A percentile compares a stretch with the other conserved stretches of the same genome.
phyloP scores from a whole-genome alignment of 2,329 filamentous ascomycete genomes.

The Akanthomyces muscarius region DNA sequence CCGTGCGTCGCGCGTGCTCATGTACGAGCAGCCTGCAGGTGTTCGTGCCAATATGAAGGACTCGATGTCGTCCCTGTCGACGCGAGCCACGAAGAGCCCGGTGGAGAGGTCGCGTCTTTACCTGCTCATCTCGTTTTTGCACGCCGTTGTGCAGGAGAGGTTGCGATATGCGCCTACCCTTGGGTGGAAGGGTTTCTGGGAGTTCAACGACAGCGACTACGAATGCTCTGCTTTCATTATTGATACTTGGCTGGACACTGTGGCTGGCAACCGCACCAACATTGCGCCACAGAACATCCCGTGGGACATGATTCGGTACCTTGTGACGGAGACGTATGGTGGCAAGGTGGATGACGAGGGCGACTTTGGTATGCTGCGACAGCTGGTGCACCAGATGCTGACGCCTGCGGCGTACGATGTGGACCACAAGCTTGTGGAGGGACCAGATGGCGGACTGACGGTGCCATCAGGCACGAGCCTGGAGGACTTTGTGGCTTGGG shows the following conservation, averaged over 20 bases:
- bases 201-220: constrained; percentile 99
- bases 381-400: constrained; percentile 72
- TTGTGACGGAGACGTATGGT: constrained; percentile 92
- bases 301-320: constrained; percentile 90
- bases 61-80: constrained; percentile 77
- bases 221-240: constrained; percentile 96
- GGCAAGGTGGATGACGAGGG: constrained; percentile 92
- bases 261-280: constrained; percentile 82
- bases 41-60: constrained; percentile 99
- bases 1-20: constrained; percentile 86
- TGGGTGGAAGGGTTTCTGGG: constrained; percentile 99
- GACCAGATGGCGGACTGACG: constrained; percentile 57
- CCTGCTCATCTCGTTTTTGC: constrained; percentile 85
- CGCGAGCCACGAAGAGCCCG: constrained; percentile 72
- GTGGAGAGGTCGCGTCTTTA: constrained; percentile 90
- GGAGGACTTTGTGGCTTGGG: constrained; percentile 85
- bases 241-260: constrained; percentile 85
- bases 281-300: constrained; percentile 90
- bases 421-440: constrained; percentile 81
- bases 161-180: constrained; percentile 89
- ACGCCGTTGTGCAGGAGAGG: constrained; percentile 92
- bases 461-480: constrained; percentile 79
- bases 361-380: constrained; percentile 71
- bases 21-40: constrained; percentile 97
- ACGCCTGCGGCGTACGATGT: constrained; percentile 89